Evolutionary conservation across 441 rosid species (phyloP).

Genomic region (Mallotus japonicus): DNA sequence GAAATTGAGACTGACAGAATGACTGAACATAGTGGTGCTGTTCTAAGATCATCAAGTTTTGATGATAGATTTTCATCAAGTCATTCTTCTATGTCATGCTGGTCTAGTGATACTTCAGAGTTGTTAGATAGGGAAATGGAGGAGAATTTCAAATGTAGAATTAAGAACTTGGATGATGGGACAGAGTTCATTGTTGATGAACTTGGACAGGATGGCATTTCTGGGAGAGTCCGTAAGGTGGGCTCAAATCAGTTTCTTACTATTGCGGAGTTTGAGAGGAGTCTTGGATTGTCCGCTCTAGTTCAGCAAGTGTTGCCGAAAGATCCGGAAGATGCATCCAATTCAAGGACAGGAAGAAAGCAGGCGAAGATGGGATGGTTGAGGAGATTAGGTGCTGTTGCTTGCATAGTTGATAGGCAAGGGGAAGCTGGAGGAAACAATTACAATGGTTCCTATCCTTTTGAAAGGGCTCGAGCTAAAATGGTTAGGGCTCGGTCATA

Average conservation of each 20-base stretch:
- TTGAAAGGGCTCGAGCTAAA: conserved; percentile 31
- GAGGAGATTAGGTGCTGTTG: conserved; percentile 44
- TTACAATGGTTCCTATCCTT: conserved; percentile 6
- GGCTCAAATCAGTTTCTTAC: conserved; percentile 27
- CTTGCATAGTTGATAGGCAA: conserved; percentile 49
- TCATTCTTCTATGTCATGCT: conserved; percentile 36
- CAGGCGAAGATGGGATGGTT: conserved; percentile 63
- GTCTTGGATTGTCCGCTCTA: conserved; percentile 39
- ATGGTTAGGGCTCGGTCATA: conserved; percentile 48
- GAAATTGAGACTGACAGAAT: conserved; percentile 36
- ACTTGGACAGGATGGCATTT: conserved; percentile 30
- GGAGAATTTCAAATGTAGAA: conserved; percentile 33
- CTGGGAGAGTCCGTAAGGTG: conserved; percentile 31
- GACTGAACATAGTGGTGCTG: conserved; percentile 41
- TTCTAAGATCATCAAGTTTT: conserved; percentile 36
- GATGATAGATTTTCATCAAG: conserved; percentile 37
- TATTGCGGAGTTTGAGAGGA: conserved; percentile 34
- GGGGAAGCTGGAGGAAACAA: conserved; percentile 28
- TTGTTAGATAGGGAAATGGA: conserved; percentile 27
- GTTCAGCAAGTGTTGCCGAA: conserved; percentile 35
- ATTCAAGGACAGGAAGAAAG: conserved; percentile 21
- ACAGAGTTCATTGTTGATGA: conserved; percentile 31
- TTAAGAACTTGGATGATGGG: conserved; percentile 36
- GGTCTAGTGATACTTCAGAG: conserved; percentile 34
- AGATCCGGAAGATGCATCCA: conserved; percentile 34